These are phyloP conservation scores for Akanthomyces dipterigenus DNA, from an alignment of 2,329 filamentous ascomycete genomes.

Conservation along the genomic window DNA sequence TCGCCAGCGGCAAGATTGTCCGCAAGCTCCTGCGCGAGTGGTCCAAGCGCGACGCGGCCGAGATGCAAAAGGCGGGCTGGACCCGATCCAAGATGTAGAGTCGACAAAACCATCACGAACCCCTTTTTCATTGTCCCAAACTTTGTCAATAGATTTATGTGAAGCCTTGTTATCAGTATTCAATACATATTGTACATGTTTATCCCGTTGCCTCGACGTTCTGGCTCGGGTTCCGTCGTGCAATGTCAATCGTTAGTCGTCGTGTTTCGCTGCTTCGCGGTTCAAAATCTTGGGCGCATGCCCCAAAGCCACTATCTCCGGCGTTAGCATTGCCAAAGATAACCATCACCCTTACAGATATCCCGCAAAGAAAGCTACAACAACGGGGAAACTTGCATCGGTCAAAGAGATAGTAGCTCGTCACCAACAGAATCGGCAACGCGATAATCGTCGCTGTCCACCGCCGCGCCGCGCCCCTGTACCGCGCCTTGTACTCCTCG, in stretches of 20 bases:
- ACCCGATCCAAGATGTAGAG: slow-evolving; percentile 25
- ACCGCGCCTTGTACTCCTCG: slow-evolving; percentile 35
- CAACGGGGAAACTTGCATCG: slow-evolving; percentile 31
- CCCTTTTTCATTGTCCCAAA: too few species aligned
- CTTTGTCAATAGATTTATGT: too few species aligned
- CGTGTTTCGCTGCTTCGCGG: neutral
- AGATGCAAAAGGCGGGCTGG: slow-evolving; percentile 18
- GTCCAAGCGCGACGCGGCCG: slow-evolving; percentile 44
- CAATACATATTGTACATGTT: neutral
- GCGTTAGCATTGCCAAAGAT: neutral
- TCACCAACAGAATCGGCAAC: slow-evolving; percentile 47
- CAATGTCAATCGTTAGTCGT: neutral
- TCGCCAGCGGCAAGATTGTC: slow-evolving; percentile 52
- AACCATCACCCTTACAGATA: too few species aligned
- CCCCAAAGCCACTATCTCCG: slow-evolving; percentile 24
- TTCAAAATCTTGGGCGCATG: slow-evolving; percentile 23
- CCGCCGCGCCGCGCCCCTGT: slow-evolving; percentile 37
- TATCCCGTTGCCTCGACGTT: too few species aligned
- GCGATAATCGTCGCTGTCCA: slow-evolving; percentile 44
- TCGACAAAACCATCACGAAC: too few species aligned
- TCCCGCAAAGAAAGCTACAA: neutral
- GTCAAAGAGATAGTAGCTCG: slow-evolving; percentile 48
- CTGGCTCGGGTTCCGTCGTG: too few species aligned
- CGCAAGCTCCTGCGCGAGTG: slow-evolving; percentile 49
- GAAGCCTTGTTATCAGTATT: neutral